Base-by-base conservation (phyloP, 805 yeast genomes). In the Kodamaea neixiangensis region DNA sequence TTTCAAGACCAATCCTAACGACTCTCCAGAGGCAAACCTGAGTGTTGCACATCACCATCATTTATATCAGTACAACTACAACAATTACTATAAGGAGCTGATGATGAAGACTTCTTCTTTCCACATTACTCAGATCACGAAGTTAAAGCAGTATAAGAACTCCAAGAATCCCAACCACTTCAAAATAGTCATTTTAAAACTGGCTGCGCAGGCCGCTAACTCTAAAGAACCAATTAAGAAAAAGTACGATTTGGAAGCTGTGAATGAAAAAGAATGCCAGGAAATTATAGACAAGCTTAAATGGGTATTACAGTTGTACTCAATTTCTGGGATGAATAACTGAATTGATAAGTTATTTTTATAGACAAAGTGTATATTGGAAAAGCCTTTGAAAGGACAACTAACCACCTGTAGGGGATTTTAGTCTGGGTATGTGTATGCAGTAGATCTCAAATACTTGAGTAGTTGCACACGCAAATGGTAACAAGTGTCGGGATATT, bases 171-270 rank as follows among this genome's bases (percentile, higher is more conserved):
- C 93, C 0, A 78, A 80, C 13, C 87, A 89, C 58, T 89, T 93
- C 71, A 92, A 92, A 65, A 82, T 93, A 6, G 85, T 89, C 13
- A 85, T 91, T 5, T 57, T 62, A 41, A 73, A 72, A 49, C 49
- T 47, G 49, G 44, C 49, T 18, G 68, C 62, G 11, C 72, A 67
- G 40, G 58, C 61, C 1, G 57, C 61, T 1, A 49, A 50, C 20
- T 50, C 57, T 20, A 77, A 78, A 66, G 88, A 87, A 59, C 72
- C 82, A 0, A 78, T 78, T 1, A 86, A 87, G 2, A 80, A 86
- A 29, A 81, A 94, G 59, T 92, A 93, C 65, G 96, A 90, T 59
- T 77, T 93, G 51, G 97, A 92, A 60, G 94, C 97, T 0, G 73
- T 75, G 5, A 79, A 76, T 42, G 72, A 77, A 0, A 64, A 65